Evolutionary conservation across 164 flowering plant genomes (phyloP), one percentile per base, ranked within the genome.

Genomic region (Aristolochia californica): DNA sequence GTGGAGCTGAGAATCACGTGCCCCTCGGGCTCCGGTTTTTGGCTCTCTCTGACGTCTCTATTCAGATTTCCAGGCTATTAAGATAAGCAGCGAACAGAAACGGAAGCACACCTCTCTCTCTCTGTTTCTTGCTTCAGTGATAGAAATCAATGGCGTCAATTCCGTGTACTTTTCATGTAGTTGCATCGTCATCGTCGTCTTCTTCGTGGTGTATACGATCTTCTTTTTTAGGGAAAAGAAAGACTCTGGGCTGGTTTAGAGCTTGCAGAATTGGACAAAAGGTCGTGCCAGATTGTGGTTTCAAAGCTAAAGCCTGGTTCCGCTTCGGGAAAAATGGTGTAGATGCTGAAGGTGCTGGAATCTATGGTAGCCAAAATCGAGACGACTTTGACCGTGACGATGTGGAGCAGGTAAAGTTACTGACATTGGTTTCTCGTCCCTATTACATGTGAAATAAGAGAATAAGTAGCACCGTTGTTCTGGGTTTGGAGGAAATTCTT

Each of bases 331-430:
- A 83, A 61, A 80, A 76, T 58, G 95, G 95, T 28, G 94, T 85
- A 55, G 93, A 91, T 69, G 89, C 98, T 48, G 96, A 84, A 69
- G 88, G 84, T 21, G 96, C 96, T 58, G 98, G 98, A 26, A 88
- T 88, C 56, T 91, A 86, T 61, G 98, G 98, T 3, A 88, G 96
- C 69, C 95, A 88, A 54, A 45, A 63, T 17, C 77, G 95, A 1
- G 90, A 87, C n/a, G 96, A 91, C 62, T 91, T 82, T 55, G 95
- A 88, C 59, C 68, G 85, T 24, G 98, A 88, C 54, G 98, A 91
- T 58, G 96, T 91, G 54, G 96, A 91, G 64, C 95, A 91, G 90
- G 97, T 87, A 26, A n/a, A 53, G 45, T 50, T 8, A 4, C 20
- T 1, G 40, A 34, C 7, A 34, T 12, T 34, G 11, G 40, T 8